A percentile compares a stretch with the other conserved stretches of the same genome.
These are phyloP conservation scores for Candida silvatica DNA, from an alignment of 805 yeast genomes.

Conservation along the genomic window DNA sequence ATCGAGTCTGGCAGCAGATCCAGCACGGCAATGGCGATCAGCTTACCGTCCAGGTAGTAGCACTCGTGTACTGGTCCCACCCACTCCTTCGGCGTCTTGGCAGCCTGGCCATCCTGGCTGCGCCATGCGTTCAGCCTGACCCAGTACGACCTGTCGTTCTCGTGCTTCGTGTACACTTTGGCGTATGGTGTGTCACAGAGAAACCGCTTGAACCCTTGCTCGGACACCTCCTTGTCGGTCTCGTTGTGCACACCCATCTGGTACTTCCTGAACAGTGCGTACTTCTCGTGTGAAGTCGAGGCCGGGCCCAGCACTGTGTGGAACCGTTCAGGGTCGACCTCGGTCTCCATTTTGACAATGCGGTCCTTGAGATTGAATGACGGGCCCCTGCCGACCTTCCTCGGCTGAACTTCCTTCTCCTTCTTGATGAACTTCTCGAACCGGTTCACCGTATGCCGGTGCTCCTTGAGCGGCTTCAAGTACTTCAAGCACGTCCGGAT, in stretches of 20 bases:
- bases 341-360: slow-evolving; percentile 10
- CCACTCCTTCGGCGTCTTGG: slow-evolving; percentile 7
- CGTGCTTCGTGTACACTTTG: slow-evolving; percentile 15
- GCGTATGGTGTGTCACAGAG: slow-evolving; percentile 62
- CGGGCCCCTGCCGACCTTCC: slow-evolving; percentile 4
- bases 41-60: slow-evolving; percentile 52
- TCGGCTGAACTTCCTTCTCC: slow-evolving; percentile 1
- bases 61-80: slow-evolving; percentile 73
- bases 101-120: slow-evolving; percentile 7
- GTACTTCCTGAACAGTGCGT: slow-evolving; percentile 52
- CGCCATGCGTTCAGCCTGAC: slow-evolving; percentile 31
- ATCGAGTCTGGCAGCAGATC: slow-evolving; percentile 71
- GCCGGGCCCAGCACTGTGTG: slow-evolving; percentile 46
- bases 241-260: slow-evolving; percentile 70
- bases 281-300: slow-evolving; percentile 48
- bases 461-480: slow-evolving; percentile 45
- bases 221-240: slow-evolving; percentile 33
- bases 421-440: slow-evolving; percentile 35
- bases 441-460: slow-evolving; percentile 54
- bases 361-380: slow-evolving; percentile 10
- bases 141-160: slow-evolving; percentile 33
- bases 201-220: slow-evolving; percentile 49
- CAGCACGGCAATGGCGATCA: slow-evolving; percentile 69
- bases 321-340: slow-evolving; percentile 9
- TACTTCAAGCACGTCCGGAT: slow-evolving; percentile 48